Percentiles rank a stretch among this genome's conserved stretches.
These are phyloP conservation scores for Suillus paluster DNA, from an alignment of 768 basidiomycete genomes.

Conservation along the genomic window DNA sequence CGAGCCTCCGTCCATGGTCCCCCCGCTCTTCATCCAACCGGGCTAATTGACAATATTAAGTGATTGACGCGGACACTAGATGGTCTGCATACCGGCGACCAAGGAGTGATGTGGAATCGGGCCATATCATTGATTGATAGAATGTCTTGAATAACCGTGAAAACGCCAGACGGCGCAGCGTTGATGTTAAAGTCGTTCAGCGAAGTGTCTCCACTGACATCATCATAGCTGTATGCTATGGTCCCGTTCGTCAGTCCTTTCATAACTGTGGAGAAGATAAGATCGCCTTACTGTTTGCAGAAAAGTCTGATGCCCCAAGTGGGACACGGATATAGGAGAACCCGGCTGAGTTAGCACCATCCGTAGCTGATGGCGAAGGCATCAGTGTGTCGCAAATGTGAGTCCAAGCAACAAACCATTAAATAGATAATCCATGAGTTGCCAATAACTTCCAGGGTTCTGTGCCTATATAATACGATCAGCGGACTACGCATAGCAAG, in stretches of 20 bases:
- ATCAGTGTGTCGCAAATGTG: background rate
- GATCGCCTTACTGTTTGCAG: constrained; percentile 50
- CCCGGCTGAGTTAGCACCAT: constrained; percentile 66
- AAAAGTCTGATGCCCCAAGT: constrained; percentile 78
- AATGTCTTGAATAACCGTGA: constrained; percentile 68
- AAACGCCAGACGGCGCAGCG: constrained; percentile 63
- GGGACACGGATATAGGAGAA: constrained; percentile 72
- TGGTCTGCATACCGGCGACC: constrained; percentile 65
- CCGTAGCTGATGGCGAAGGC: constrained; percentile 44
- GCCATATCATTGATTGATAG: constrained; percentile 54
- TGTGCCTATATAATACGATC: constrained; percentile 39
- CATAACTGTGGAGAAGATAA: background rate
- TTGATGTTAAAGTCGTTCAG: constrained; percentile 62
- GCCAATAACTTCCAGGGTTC: constrained; percentile 62
- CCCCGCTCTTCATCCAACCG: constrained; percentile 77
- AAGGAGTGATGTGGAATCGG: constrained; percentile 65
- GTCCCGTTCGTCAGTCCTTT: constrained; percentile 5
- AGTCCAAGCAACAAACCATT: constrained; percentile 28
- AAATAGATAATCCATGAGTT: constrained; percentile 62
- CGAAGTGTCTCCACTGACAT: constrained; percentile 61
- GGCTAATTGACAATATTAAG: constrained; percentile 47
- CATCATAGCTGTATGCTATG: constrained; percentile 68
- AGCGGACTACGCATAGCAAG: background rate
- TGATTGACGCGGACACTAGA: background rate
- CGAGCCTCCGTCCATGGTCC: constrained; percentile 70